Conservation (phyloP, 345 rosid species). For the Cardamine resedifolia region DNA sequence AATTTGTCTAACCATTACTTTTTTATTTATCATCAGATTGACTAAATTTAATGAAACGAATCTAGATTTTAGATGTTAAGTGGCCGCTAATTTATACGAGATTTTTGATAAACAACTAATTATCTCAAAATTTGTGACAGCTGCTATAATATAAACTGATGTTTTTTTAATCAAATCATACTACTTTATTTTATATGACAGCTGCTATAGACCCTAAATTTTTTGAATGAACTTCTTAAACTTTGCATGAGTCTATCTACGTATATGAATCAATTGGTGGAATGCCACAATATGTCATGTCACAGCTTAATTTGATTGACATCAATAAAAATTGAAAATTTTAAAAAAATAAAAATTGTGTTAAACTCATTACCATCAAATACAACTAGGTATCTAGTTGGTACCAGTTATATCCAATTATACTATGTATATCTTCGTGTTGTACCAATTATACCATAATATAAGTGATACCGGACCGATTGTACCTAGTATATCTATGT, state of each 20-base stretch:
- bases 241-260: conserved; percentile 26
- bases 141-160: conserved; percentile 2
- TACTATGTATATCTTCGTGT: too few relatives aligned
- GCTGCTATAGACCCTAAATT: neutral
- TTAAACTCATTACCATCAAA: too few relatives aligned
- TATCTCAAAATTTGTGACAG: conserved; percentile 21
- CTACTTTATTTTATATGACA: conserved; percentile 8
- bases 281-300: too few relatives aligned
- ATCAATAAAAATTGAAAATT: too few relatives aligned
- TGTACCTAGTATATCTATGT: too few relatives aligned
- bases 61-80: neutral
- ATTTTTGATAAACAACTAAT: conserved; percentile 17
- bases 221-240: neutral
- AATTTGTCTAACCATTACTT: neutral
- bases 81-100: conserved; percentile 12
- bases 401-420: too few relatives aligned
- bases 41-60: neutral
- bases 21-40: neutral
- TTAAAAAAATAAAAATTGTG: too few relatives aligned
- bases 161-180: neutral
- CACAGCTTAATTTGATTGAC: too few relatives aligned
- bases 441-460: too few relatives aligned
- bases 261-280: neutral
- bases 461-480: too few relatives aligned
- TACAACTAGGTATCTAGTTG: too few relatives aligned